Evolutionary conservation across 345 rosid species (phyloP), one percentile per base, ranked within the genome.

Genomic region (Garcia nutans): DNA sequence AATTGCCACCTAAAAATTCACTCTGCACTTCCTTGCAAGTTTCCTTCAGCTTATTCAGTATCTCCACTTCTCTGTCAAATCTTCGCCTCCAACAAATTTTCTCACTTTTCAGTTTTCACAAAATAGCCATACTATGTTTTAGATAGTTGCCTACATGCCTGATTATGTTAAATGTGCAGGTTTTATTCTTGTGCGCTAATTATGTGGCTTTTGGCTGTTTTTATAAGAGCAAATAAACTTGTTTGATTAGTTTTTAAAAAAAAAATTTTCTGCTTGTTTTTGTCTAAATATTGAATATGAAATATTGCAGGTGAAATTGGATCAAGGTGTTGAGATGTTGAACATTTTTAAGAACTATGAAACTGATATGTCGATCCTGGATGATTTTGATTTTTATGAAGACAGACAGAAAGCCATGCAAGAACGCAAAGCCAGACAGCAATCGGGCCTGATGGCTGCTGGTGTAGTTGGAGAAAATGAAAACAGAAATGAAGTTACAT

Each of bases 341-440:
- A 84, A 86, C 59, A 87, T 91, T 52, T 93, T 89, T 66, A 84
- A 85, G 57, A 78, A 77, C 59, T 86, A 84, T 71, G 84, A 80
- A 68, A 82, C 72, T 58, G 80, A 76, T 62, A 84, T 93, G 10
- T 93, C 95, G 60, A 88, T 90, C 77, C 85, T 93, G 16, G 95
- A 93, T 74, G 98, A 93, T 71, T 93, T 90, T 68, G 76, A 80
- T 61, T 93, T 93, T 71, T 93, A 90, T 41, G 97, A 93, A 83
- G 92, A 87, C 75, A 83, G 97, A 47, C 95, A 93, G 84, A 90
- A 84, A 82, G 86, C 83, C 17, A 84, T 89, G 80, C 88, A 88
- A 81, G 93, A 87, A 73, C 85, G 85, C 77, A 89, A 90, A 85
- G 80, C 92, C 26, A 86, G 80, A 72, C 92, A 84, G 55, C 88